phyloP scores from a whole-genome alignment of 2,329 filamentous ascomycete species.

The Diaporthe sp. region DNA sequence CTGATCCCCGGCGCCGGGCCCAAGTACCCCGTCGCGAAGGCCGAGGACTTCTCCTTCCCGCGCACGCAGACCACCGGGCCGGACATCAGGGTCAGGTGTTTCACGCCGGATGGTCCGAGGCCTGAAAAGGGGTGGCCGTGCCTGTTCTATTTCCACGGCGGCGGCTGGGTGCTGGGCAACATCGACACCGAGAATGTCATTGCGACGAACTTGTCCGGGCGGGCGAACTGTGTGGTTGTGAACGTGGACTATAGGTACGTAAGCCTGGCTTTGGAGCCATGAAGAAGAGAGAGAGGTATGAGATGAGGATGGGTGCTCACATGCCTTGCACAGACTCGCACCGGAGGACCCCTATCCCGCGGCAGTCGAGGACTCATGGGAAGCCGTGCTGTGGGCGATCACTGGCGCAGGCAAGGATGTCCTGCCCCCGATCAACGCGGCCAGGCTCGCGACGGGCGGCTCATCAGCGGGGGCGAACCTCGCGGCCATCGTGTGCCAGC shows the following conservation, averaged over 20 bases:
- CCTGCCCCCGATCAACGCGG: conserved; percentile 57
- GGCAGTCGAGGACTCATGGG: conserved; percentile 70
- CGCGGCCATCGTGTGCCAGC: conserved; percentile 46
- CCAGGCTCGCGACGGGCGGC: conserved; percentile 46
- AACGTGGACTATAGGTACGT: conserved; percentile 68
- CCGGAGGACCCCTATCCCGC: conserved; percentile 70
- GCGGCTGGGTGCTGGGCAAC: conserved; percentile 71
- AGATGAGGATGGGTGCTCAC: conserved; percentile 21
- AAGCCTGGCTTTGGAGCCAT: conserved; percentile 34
- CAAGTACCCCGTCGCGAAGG: conserved; percentile 61
- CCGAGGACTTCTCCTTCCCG: conserved; percentile 58
- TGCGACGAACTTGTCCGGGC: conserved; percentile 66
- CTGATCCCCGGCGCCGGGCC: conserved; percentile 67
- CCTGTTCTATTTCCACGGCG: conserved; percentile 70
- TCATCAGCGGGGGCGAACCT: conserved; percentile 49
- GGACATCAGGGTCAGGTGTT: conserved; percentile 62
- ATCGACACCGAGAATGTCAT: conserved; percentile 71
- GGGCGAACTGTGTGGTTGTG: conserved; percentile 66
- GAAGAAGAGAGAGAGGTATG: neutral
- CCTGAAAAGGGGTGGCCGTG: conserved; percentile 67
- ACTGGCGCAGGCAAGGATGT: conserved; percentile 46
- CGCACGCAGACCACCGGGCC: conserved; percentile 62
- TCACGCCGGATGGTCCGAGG: conserved; percentile 61
- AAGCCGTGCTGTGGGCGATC: conserved; percentile 63
- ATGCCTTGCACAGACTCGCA: conserved; percentile 58